phyloP scores from a whole-genome alignment of 2,329 filamentous ascomycete genomes.

The Diaporthe caulivora region DNA sequence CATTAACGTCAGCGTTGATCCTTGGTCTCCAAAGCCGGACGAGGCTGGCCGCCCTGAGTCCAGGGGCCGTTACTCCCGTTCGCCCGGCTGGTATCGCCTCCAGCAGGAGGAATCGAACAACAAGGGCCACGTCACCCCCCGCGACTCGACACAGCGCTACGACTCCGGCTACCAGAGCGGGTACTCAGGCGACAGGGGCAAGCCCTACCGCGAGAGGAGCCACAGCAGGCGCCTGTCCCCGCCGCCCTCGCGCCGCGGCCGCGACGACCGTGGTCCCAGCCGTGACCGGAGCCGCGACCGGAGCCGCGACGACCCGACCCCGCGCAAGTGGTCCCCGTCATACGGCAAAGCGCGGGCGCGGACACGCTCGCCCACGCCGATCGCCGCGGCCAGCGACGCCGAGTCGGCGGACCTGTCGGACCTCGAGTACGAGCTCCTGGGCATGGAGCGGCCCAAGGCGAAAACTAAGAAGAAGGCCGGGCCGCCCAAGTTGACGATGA shows the following conservation, averaged over 20 bases:
- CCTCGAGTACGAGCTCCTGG: constrained; percentile 40
- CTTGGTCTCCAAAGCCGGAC: constrained; percentile 32
- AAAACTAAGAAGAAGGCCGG: constrained; percentile 29
- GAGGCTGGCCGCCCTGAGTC: constrained; percentile 33
- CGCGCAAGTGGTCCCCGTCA: constrained; percentile 29
- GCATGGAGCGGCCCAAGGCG: constrained; percentile 35
- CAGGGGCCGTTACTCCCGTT: constrained; percentile 30
- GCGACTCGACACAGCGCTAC: constrained; percentile 36
- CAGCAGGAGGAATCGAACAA: constrained; percentile 22
- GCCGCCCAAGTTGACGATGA: constrained; percentile 20
- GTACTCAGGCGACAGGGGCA: constrained; percentile 30
- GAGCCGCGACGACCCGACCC: constrained; percentile 5
- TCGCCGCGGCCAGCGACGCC: constrained; percentile 28
- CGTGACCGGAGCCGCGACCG: constrained; percentile 16
- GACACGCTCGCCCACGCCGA: constrained; percentile 23
- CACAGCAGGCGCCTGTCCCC: constrained; percentile 33
- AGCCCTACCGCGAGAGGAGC: constrained; percentile 24
- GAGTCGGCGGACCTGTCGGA: constrained; percentile 39
- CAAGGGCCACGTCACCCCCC: constrained; percentile 25
- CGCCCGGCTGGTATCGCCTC: constrained; percentile 34
- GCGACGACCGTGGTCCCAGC: constrained; percentile 15
- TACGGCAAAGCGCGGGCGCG: constrained; percentile 24
- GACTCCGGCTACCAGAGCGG: constrained; percentile 39
- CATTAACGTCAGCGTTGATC: constrained; percentile 8
- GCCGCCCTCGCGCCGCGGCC: constrained; percentile 30